phyloP scores from a whole-genome alignment of 768 basidiomycete species.

The Rhodotorula graminis region DNA sequence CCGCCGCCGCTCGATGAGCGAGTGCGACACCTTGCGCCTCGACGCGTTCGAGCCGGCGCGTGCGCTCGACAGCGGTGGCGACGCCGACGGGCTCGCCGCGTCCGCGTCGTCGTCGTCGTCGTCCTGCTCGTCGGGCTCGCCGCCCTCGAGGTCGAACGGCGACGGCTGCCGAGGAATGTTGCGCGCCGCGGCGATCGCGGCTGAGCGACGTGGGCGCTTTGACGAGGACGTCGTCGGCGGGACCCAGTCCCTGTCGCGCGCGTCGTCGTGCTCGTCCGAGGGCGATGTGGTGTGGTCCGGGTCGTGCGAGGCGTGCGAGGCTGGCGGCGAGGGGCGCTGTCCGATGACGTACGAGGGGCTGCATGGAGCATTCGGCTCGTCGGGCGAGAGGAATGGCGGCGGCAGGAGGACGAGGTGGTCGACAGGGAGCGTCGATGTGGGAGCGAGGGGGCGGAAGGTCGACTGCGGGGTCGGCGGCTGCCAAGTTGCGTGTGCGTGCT shows the following conservation, averaged over 20 bases:
- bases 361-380: not conserved
- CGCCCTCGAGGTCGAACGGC: conserved; percentile 19
- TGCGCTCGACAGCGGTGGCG: not conserved
- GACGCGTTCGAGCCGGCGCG: conserved; percentile 44
- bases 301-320: not conserved
- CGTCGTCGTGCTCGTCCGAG: not conserved
- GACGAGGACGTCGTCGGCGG: not conserved
- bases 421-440: conserved; percentile 6
- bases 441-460: conserved; percentile 10
- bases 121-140: not conserved
- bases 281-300: not conserved
- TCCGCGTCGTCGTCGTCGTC: not conserved
- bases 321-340: not conserved
- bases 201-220: conserved; percentile 15
- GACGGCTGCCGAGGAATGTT: conserved; percentile 23
- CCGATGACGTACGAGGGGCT: not conserved
- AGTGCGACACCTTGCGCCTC: conserved; percentile 87
- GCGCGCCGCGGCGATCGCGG: conserved; percentile 17
- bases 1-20: conserved; percentile 86
- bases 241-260: not conserved
- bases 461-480: conserved; percentile 25
- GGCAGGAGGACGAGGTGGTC: conserved; percentile 34
- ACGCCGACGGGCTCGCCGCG: not conserved
- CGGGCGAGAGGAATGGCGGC: conserved; percentile 8
- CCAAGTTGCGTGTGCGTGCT: conserved; percentile 1